Base-by-base conservation (phyloP, 306 rosid genomes). In the Lathyrus oleraceus region DNA sequence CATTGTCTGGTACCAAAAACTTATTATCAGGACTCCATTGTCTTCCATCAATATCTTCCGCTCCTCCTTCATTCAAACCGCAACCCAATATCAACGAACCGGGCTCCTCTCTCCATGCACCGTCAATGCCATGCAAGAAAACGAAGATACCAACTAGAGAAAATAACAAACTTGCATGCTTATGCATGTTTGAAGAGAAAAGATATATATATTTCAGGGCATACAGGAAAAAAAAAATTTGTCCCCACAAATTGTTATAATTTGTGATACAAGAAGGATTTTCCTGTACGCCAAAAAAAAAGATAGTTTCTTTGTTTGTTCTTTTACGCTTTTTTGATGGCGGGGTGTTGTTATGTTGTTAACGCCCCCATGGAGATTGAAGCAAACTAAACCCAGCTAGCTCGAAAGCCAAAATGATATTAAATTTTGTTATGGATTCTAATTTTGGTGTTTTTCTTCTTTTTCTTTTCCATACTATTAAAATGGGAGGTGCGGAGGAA, bases 11-110 rank as follows among this genome's bases (percentile, higher is more conserved):
- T 3, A 2, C 40, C 2, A 85, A 23, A 32, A 48, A 85, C 73
- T 79, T 85, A 3, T 48, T 6, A 67, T 85, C 87, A 51, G 83
- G 67, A 6, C 9, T 61, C 89, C 89, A 85, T 71, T 71, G 40
- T n/a, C 89, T 79, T 59, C 83, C 83, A 47, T 79, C 79, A 30
- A 0, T 10, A 69, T 85, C 89, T 43, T 59, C 59, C 52, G 56
- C 87, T 5, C 73, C 78, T 0, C 28, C 78, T 51, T 45, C 66
- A 10, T 27, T 77, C 23, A 76, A 54, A 13, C 85, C 88, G 66
- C 83, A 81, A 15, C 81, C 73, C 63, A 85, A 52, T 14, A 82
- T n/a, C 76, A 85, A 32, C 47, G 80, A 25, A 27, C 61, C 69
- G 4, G 76, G n/a, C 12, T 30, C 67, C 28, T 56, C 52, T 49